Percentiles rank a stretch among this genome's conserved stretches.
These are phyloP conservation scores for Astraeus odoratus DNA, from an alignment of 768 basidiomycete species.

Conservation along the genomic window DNA sequence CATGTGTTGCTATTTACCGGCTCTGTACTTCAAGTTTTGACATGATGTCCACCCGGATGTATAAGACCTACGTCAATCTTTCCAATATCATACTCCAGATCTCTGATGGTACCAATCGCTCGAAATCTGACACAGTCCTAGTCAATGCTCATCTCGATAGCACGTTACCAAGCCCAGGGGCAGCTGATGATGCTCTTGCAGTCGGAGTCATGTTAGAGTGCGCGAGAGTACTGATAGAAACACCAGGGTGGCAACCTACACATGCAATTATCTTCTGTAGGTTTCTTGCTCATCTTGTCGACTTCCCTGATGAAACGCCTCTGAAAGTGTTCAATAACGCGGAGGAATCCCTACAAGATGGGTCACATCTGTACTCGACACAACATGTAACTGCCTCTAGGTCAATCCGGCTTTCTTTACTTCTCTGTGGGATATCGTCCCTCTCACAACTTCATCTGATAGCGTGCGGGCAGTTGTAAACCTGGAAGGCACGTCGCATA, in stretches of 20 bases:
- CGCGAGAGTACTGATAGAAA: constrained; percentile 64
- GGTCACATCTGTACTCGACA: constrained; percentile 87
- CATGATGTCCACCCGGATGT: constrained; percentile 79
- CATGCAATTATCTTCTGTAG: constrained; percentile 78
- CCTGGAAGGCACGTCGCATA: constrained; percentile 58
- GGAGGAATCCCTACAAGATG: constrained; percentile 93
- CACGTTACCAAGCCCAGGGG: constrained; percentile 83
- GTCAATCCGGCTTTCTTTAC: constrained; percentile 34
- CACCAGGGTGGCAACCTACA: constrained; percentile 63
- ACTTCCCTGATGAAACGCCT: neutral
- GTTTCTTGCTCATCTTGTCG: constrained; percentile 21
- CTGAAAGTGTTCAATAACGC: constrained; percentile 85
- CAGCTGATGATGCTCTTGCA: constrained; percentile 81
- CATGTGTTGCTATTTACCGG: neutral
- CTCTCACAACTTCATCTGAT: neutral
- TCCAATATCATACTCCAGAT: constrained; percentile 85
- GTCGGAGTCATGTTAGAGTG: constrained; percentile 92
- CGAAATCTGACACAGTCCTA: constrained; percentile 78
- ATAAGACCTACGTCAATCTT: constrained; percentile 84
- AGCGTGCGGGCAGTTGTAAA: constrained; percentile 86
- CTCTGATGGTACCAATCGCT: constrained; percentile 63
- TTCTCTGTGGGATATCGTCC: constrained; percentile 1
- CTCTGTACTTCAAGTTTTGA: constrained; percentile 58
- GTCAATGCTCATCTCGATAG: constrained; percentile 89
- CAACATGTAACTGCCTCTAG: constrained; percentile 71